These are phyloP conservation scores for Alternaria sp. DNA, from an alignment of 2,329 filamentous ascomycete species.

Conservation along the genomic window DNA sequence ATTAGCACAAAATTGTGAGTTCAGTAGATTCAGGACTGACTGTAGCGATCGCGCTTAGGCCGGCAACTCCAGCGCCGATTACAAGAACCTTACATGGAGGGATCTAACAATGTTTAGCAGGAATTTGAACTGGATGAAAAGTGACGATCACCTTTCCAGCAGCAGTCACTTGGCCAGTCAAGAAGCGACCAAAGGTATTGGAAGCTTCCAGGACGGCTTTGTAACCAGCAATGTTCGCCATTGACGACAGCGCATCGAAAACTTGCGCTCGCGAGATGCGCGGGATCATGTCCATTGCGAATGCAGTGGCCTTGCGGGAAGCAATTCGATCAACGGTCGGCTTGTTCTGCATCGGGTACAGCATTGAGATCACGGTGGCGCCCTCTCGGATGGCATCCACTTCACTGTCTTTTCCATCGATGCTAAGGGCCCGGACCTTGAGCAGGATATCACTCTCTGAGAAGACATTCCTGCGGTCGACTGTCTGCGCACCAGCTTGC, in stretches of 20 bases:
- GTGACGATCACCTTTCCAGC: conserved; percentile 63
- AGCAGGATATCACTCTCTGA: conserved; percentile 77
- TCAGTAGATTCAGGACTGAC: no score
- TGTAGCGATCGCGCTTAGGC: conserved; percentile 74
- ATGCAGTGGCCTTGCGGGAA: conserved; percentile 72
- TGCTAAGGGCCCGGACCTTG: conserved; percentile 79
- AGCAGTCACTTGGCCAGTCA: conserved; percentile 89
- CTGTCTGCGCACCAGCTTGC: conserved; percentile 77
- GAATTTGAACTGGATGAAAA: not conserved
- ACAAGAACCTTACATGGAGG: conserved; percentile 89
- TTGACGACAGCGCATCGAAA: conserved; percentile 87
- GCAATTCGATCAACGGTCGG: conserved; percentile 76
- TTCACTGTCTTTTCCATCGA: conserved; percentile 66
- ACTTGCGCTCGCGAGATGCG: conserved; percentile 87
- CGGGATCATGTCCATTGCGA: conserved; percentile 93
- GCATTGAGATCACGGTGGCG: conserved; percentile 79
- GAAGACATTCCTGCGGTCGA: conserved; percentile 74
- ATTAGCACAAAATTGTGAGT: no score
- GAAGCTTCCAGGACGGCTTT: conserved; percentile 90
- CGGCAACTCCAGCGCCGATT: conserved; percentile 88
- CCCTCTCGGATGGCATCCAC: conserved; percentile 71
- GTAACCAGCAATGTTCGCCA: conserved; percentile 95
- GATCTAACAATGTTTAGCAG: conserved; percentile 63
- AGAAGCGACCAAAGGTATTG: conserved; percentile 85
- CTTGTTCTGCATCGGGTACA: conserved; percentile 83